Evolutionary conservation across 2,329 filamentous ascomycete genomes (phyloP).

Genomic region (Ascochyta viciae-villosae): DNA sequence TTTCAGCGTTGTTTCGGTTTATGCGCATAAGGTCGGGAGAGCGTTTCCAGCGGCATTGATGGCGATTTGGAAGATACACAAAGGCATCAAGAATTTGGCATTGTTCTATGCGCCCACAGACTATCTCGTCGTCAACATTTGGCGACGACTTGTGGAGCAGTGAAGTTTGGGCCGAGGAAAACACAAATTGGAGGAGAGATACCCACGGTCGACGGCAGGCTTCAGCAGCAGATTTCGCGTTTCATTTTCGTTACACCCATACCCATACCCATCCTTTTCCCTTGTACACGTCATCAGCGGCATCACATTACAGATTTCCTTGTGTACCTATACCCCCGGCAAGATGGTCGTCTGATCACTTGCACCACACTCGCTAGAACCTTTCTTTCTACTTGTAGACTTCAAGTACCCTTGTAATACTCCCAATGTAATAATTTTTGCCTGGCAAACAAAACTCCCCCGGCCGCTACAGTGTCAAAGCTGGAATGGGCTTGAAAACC

Average conservation of each 20-base stretch:
- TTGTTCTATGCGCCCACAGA: background rate
- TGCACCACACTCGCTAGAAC: conserved; percentile 20
- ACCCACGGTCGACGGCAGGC: conserved; percentile 5
- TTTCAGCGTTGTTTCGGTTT: conserved; percentile 16
- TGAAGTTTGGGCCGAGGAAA: background rate
- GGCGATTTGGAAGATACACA: conserved; percentile 10
- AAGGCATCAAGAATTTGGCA: conserved; percentile 1
- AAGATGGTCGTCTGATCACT: conserved; percentile 3
- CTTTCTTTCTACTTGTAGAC: conserved; percentile 19
- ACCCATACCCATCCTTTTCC: background rate
- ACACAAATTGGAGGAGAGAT: conserved; percentile 11
- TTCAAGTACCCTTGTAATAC: conserved; percentile 20
- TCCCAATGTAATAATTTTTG: conserved; percentile 16
- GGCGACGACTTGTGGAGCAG: background rate
- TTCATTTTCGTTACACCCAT: conserved; percentile 12
- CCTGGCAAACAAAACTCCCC: conserved; percentile 5
- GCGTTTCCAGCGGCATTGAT: conserved; percentile 12
- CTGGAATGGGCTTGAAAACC: too few relatives aligned
- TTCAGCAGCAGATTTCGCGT: conserved; percentile 18
- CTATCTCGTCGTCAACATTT: background rate
- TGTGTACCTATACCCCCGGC: conserved; percentile 16
- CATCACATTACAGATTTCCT: conserved; percentile 17
- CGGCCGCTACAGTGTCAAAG: too few relatives aligned
- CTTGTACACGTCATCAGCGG: conserved; percentile 9
- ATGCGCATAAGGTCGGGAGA: background rate